A percentile compares a stretch with the other conserved stretches of the same genome.
These are phyloP conservation scores for Yamadazyma triangularis DNA, from an alignment of 1,139 yeast species.

Conservation along the genomic window DNA sequence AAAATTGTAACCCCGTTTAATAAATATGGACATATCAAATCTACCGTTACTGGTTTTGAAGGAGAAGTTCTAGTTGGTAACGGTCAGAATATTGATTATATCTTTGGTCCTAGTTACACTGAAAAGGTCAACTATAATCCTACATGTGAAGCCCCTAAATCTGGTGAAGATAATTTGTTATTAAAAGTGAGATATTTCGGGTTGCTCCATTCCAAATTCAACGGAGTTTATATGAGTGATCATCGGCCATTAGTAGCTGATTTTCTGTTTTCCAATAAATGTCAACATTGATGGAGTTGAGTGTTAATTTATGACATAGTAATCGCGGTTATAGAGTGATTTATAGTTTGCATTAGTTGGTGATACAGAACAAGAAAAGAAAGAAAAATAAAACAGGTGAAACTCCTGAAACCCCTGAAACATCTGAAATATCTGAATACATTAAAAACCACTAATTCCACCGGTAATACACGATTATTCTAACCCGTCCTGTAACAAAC, in stretches of 20 bases:
- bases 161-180: conserved; percentile 11
- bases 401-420: too few relatives aligned
- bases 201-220: conserved; percentile 42
- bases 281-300: too few relatives aligned
- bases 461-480: too few relatives aligned
- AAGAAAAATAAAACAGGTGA: too few relatives aligned
- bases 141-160: conserved; percentile 13
- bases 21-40: conserved; percentile 39
- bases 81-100: conserved; percentile 46
- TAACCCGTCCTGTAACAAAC: too few relatives aligned
- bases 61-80: conserved; percentile 26
- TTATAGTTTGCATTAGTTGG: too few relatives aligned
- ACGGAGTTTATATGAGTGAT: conserved; percentile 45
- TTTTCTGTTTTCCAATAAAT: conserved; percentile 14
- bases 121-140: conserved; percentile 16
- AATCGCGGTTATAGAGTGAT: too few relatives aligned
- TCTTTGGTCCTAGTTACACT: conserved; percentile 38
- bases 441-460: too few relatives aligned
- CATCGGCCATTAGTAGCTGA: conserved; percentile 55
- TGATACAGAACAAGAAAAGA: too few relatives aligned
- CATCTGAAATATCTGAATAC: too few relatives aligned
- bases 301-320: too few relatives aligned
- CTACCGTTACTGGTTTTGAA: conserved; percentile 50
- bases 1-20: conserved; percentile 20
- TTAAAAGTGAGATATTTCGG: conserved; percentile 32